Evolutionary conservation across 148 eudicot genomes (phyloP), one percentile per base, ranked within the genome.

Genomic region (Diospyros kaki): DNA sequence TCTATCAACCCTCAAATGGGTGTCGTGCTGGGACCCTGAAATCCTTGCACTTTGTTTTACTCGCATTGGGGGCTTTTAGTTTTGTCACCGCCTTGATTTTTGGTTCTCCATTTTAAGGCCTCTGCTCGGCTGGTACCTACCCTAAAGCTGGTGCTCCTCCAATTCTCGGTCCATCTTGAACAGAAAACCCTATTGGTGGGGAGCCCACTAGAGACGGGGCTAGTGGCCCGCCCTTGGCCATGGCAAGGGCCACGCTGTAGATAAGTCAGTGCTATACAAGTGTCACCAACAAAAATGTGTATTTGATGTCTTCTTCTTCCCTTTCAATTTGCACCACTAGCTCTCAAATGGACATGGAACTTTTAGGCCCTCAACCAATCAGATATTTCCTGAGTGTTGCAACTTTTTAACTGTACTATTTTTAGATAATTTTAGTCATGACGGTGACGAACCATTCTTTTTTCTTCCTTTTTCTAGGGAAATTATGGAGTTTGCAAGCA

Each of bases 281-380:
- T 28, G 28, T 13, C 54, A 9, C 13, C 48, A 66, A 65, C 15
- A 65, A 28, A 48, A 48, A 44, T 45, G 17, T 11, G 58, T 44
- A 45, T 44, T 6, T 71, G 64, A 51, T 52, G 52, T 58, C 28
- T 59, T 58, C 64, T 55, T 44, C 28, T 54, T 45, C 46, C 75
- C 66, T 72, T 72, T 72, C 14, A 48, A 72, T 72, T 60, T 72
- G 75, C 66, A 72, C 75, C 43, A 72, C 65, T 58, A 72, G 43
- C 55, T 45, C 42, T 72, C 44, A 53, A 44, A 60, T 58, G 66
- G 11, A 65, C 66, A 17, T 41, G 9, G 13, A 45, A 28, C 8
- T 59, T 58, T 72, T 14, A 6, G 28, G 4, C 17, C 28, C 54
- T 44, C 4, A 5, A 39, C 74, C 53, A 72, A 72, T 72, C 74